Evolutionary conservation across 306 rosid species (phyloP).

Genomic region (Biancaea sappan): DNA sequence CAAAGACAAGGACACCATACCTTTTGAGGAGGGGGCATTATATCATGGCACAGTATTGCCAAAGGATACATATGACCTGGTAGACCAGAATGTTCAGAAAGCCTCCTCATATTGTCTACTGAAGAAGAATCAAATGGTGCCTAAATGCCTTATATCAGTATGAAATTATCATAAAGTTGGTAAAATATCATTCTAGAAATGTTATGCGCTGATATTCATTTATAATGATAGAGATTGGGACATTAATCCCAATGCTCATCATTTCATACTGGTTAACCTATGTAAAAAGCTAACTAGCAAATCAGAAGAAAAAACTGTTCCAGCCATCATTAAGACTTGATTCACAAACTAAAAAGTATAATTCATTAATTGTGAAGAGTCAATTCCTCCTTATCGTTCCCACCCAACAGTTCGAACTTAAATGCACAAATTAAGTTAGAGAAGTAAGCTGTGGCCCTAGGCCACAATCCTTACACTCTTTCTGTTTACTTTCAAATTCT

Average conservation of each 20-base stretch:
- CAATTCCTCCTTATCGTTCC: background rate
- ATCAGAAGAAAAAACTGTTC: slow-evolving; percentile 1
- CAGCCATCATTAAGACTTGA: background rate
- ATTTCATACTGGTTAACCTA: background rate
- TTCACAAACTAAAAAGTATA: slow-evolving; percentile 2
- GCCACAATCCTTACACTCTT: background rate
- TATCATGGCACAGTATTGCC: slow-evolving; percentile 78
- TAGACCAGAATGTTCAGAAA: slow-evolving; percentile 76
- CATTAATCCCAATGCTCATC: background rate
- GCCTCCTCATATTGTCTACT: slow-evolving; percentile 95
- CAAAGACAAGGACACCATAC: slow-evolving; percentile 46
- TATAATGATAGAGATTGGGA: background rate
- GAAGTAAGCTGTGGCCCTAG: background rate
- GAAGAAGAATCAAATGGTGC: slow-evolving; percentile 91
- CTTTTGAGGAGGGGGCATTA: slow-evolving; percentile 94
- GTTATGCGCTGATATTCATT: slow-evolving; percentile 6
- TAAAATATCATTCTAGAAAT: background rate
- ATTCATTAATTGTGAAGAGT: slow-evolving; percentile 7
- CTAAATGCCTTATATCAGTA: slow-evolving; percentile 64
- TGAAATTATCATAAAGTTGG: slow-evolving; percentile 34
- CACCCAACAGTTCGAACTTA: slow-evolving; percentile 1
- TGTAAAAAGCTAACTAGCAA: slow-evolving; percentile 7
- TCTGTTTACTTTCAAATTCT: background rate
- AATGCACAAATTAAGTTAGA: background rate
- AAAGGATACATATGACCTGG: slow-evolving; percentile 92